Percentiles rank a stretch among this genome's conserved stretches.
Evolutionary conservation across 2,329 filamentous ascomycete genomes (phyloP).

Genomic region (Curvularia hawaiiensis): DNA sequence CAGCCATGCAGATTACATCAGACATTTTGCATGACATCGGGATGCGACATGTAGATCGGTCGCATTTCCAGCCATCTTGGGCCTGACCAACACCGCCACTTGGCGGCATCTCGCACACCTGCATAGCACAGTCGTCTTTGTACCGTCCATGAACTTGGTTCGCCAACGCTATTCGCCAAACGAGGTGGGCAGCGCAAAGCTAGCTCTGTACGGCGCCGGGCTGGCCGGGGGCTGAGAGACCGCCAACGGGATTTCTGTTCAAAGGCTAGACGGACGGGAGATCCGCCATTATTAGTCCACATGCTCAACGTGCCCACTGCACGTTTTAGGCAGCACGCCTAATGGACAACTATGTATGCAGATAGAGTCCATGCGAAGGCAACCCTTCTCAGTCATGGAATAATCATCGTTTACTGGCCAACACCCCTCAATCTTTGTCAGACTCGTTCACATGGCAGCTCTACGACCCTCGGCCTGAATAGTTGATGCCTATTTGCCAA

Average conservation of each 20-base stretch:
- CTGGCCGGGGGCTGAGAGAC: conserved; percentile 12
- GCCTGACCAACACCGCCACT: conserved; percentile 7
- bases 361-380: conserved; percentile 16
- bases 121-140: not conserved
- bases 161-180: not conserved
- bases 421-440: not conserved
- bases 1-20: not conserved
- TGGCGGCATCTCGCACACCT: not conserved
- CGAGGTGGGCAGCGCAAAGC: not conserved
- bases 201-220: conserved; percentile 19
- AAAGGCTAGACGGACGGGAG: conserved; percentile 15
- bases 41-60: conserved; percentile 16
- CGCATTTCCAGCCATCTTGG: conserved; percentile 11
- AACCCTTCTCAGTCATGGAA: conserved; percentile 18
- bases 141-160: not conserved
- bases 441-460: conserved; percentile 4
- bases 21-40: conserved; percentile 13
- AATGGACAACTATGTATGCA: conserved; percentile 21
- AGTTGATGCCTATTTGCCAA: conserved; percentile 17
- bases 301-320: conserved; percentile 14
- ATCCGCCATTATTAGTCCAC: conserved; percentile 41
- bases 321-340: conserved; percentile 30
- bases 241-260: conserved; percentile 9
- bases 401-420: conserved; percentile 15
- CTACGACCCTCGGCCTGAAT: conserved; percentile 10